Base-by-base conservation (phyloP, 176 grass and related monocot genomes). In the Avena atlantica region DNA sequence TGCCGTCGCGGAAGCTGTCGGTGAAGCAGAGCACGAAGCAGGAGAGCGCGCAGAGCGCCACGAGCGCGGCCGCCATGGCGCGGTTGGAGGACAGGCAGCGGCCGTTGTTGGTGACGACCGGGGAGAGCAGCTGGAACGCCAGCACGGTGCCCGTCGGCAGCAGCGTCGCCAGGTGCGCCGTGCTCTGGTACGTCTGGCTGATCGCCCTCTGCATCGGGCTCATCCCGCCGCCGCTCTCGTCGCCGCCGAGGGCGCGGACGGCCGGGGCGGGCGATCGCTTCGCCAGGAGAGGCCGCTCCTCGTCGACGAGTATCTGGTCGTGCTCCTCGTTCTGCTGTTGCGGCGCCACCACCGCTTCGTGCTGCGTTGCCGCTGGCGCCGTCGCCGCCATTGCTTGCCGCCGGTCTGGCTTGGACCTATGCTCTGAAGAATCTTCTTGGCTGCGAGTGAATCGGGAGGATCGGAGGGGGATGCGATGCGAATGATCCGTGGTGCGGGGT, bases 11-110 rank as follows among this genome's bases (percentile, higher is more conserved):
- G 85, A 94, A 98, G 86, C 91, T 95, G 84, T 95, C 93, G 6
- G 93, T 95, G 92, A 98, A 98, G 86, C 96, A 94, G 72, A 94
- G 86, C 53, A 83, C 58, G 78, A 98, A 91, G 88, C 93, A 94
- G 31, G 96, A 98, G 61, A 98, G 81, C 12, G 80, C 93, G 74
- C 96, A 98, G 78, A 98, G 90, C 44, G 74, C 66, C 23, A 95
- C 61, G 34, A 98, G 96, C 42, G 74, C 60, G 12, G 0, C 81
- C 2, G 82, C 88, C 93, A 98, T 91, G 57, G 24, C 73, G 44
- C 88, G 80, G 84, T 91, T 90, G 37, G 83, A 68, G 9, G 9
- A 37, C 24, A 47, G n/a, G 90, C 96, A 98, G 68, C 53, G 81
- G 24, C 93, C 93, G 51, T 81, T 79, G 44, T 86, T 84, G 19